These are phyloP conservation scores for Terfezia boudieri DNA, from an alignment of 495 filamentous ascomycete species.

Conservation along the genomic window DNA sequence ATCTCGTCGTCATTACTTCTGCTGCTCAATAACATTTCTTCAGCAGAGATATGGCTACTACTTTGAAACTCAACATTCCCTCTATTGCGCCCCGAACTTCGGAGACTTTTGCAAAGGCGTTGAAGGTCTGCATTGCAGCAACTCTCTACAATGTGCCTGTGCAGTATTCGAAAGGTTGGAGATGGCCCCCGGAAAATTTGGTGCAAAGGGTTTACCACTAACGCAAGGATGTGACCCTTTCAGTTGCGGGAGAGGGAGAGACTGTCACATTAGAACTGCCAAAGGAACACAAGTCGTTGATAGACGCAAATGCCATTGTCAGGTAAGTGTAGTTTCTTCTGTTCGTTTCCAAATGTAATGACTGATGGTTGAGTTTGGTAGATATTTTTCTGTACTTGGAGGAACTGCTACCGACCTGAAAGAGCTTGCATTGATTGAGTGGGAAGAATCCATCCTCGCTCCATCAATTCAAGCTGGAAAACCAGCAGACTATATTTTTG, in stretches of 20 bases:
- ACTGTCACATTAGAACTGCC: slow-evolving; percentile 11
- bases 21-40: neutral
- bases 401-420: slow-evolving; percentile 10
- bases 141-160: slow-evolving; percentile 12
- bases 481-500: slow-evolving; percentile 4
- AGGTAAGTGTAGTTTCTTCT: slow-evolving; percentile 5
- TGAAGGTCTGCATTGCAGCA: slow-evolving; percentile 18
- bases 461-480: neutral
- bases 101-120: slow-evolving; percentile 11
- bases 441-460: slow-evolving; percentile 11
- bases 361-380: no score
- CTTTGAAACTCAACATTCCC: slow-evolving; percentile 18
- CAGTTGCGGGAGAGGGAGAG: slow-evolving; percentile 9
- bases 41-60: neutral
- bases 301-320: slow-evolving; percentile 19
- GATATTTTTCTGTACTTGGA: no score
- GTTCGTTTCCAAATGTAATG: neutral
- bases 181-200: neutral
- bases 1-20: neutral
- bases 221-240: neutral
- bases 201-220: neutral
- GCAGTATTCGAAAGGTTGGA: slow-evolving; percentile 16
- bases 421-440: slow-evolving; percentile 18
- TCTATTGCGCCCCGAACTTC: slow-evolving; percentile 11
- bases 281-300: slow-evolving; percentile 14